phyloP scores from a whole-genome alignment of 2,329 filamentous ascomycete genomes.

The Alternaria sp. region DNA sequence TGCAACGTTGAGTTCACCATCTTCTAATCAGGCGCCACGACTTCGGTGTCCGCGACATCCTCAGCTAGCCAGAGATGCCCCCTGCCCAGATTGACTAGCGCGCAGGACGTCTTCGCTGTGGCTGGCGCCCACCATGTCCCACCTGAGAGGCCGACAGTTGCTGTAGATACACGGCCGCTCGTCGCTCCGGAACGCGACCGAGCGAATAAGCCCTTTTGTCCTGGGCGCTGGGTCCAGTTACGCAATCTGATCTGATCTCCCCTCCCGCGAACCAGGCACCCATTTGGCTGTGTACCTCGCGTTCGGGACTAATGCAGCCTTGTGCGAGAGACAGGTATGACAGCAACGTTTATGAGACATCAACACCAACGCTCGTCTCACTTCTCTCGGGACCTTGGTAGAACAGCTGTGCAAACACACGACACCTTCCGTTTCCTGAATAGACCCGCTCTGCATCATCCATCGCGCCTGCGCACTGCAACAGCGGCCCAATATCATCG shows the following conservation, averaged over 20 bases:
- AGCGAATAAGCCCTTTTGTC: constrained; percentile 1
- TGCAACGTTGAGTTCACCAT: neutral
- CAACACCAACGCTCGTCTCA: constrained; percentile 6
- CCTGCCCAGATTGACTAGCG: constrained; percentile 13
- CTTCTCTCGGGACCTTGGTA: neutral
- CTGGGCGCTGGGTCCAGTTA: constrained; percentile 3
- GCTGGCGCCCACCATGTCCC: constrained; percentile 6
- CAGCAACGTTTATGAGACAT: constrained; percentile 9
- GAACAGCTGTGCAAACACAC: neutral
- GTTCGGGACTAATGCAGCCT: neutral
- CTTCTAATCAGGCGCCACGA: neutral
- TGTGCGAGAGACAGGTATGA: neutral
- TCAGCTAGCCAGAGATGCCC: constrained; percentile 23
- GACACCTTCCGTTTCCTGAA: neutral
- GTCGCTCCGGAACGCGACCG: constrained; percentile 7
- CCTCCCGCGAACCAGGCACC: neutral
- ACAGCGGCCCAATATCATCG: neutral
- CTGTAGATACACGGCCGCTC: constrained; percentile 7
- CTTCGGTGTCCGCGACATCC: neutral
- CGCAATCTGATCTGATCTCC: constrained; percentile 3
- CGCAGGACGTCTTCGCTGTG: constrained; percentile 8
- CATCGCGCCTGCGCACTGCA: neutral
- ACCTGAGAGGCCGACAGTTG: constrained; percentile 8
- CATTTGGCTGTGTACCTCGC: constrained; percentile 2
- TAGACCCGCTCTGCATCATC: neutral